Base-by-base conservation (phyloP, 2,329 filamentous ascomycete genomes). In the Canariomyces notabilis region DNA sequence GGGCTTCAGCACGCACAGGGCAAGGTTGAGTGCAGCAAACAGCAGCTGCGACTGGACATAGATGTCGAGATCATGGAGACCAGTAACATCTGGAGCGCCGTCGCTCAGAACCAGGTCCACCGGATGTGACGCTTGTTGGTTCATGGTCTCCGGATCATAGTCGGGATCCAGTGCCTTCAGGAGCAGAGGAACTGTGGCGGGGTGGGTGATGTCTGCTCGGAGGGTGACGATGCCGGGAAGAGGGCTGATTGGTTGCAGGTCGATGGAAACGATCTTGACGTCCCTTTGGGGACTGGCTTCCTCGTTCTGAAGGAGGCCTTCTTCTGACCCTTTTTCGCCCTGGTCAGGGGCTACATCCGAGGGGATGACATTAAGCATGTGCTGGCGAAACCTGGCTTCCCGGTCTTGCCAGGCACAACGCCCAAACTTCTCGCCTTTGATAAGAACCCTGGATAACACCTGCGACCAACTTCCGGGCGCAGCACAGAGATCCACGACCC, bases 381-480 rank as follows among this genome's bases (percentile, higher is more conserved):
- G 71, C 63, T 80, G 74, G 44, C 76, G 72, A 60, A 87, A 72
- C 53, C 76, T 75, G 49, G 82, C 79, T 60, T 91, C 84, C 59
- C 85, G 83, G 65, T 95, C 87, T 63, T 94, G 82, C 89, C 89
- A 96, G 46, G 89, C 86, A 46, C 82, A 74, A 19, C 88, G 78
- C 4, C 90, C 90, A 56, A 96, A 94, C 55, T 83, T 88, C 68
- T 97, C 90, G 41, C 89, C 89, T 66, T 93, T 90, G 66, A 97
- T 95, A 47, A 98, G 71, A 0, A 96, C 87, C 16, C 93, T 81
- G 11, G 91, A 97, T 12, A 98, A 77, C 0, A 98, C 93, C 66
- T 98, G 93, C 38, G 89, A 95, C 93, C 93, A 98, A 61, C 89
- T 95, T 21, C 93, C 93, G 0, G 93, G 93, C 0, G 93, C 93